Evolutionary conservation across 805 yeast species (phyloP), one percentile per base, ranked within the genome.

Genomic region (Vanderwaltozyma tropicalis): DNA sequence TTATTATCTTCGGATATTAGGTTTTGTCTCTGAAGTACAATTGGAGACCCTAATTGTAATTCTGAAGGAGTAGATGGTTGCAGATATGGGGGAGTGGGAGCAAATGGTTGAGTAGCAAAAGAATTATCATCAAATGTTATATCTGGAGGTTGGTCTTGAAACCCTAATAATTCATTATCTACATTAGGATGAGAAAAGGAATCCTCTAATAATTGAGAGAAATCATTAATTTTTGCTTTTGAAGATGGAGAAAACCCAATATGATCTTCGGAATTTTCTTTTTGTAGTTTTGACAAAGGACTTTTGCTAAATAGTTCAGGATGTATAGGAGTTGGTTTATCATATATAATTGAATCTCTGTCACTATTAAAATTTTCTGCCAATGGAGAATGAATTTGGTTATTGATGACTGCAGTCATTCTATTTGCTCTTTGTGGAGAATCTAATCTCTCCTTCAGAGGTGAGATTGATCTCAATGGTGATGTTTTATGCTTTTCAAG

Each of bases 341-440:
- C 35, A n/a, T 25, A 27, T 2, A 38, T 22, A 28, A 18, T 17
- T 13, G 30, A 7, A 15, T 29, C 26, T 12, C 7, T 24, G 8
- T 32, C 34, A 10, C 33, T 2, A n/a, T 16, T 11, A 11, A 14
- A 33, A 15, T 7, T 7, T 13, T 44, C 41, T 27, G 46, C 51
- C 34, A 58, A 37, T 3, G 64, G 64, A 10, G 64, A 59, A 39
- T 50, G 59, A 7, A 58, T 40, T 33, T 53, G 55, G 37, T 58
- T 56, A 31, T 55, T 56, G n/a, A 56, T 53, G 5, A 57, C 50
- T 5, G 59, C 50, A 3, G 60, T 51, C 11, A 55, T 46, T 38
- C 63, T 51, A 34, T 57, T 57, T 3, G 51, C 41, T 32, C 51
- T 44, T 34, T 53, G 57, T 28, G 52, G 55, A 5, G 53, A 48